Percentiles rank a stretch among this genome's conserved stretches.
phyloP scores from a whole-genome alignment of 2,329 filamentous ascomycete species.

The Sarocladiaceae sp. region DNA sequence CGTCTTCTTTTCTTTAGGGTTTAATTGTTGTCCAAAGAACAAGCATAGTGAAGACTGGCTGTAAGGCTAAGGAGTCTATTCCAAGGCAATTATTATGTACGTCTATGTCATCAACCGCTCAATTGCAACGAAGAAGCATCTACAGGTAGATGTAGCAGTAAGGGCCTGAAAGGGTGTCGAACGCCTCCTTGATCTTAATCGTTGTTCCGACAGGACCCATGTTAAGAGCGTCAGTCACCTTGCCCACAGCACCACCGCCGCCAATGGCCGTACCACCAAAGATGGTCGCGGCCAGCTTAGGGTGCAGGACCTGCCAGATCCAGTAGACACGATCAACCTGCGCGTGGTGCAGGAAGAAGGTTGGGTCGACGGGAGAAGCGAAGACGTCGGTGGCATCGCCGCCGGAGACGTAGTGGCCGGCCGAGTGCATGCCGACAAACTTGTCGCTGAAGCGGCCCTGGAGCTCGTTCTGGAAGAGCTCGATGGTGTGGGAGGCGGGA shows the following conservation, averaged over 20 bases:
- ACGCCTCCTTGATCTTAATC: constrained; percentile 16
- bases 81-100: background rate
- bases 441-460: constrained; percentile 21
- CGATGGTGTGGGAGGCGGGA: constrained; percentile 7
- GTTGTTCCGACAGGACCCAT: constrained; percentile 15
- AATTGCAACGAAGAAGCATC: too few relatives aligned
- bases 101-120: too few relatives aligned
- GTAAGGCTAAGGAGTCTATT: background rate
- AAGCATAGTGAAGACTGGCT: background rate
- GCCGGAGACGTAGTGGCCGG: constrained; percentile 28
- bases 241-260: constrained; percentile 11
- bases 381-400: constrained; percentile 26
- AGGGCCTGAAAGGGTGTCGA: constrained; percentile 19
- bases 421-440: constrained; percentile 24
- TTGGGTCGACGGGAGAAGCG: constrained; percentile 21
- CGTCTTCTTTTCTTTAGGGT: background rate
- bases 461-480: constrained; percentile 19
- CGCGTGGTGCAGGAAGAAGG: constrained; percentile 20
- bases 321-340: constrained; percentile 21
- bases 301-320: constrained; percentile 16
- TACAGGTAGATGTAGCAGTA: constrained; percentile 23
- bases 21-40: background rate
- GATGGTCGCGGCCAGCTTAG: constrained; percentile 12
- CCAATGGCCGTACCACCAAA: constrained; percentile 14
- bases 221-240: constrained; percentile 15